Conservation (phyloP, 768 basidiomycete genomes). For the Trametes coccinea region DNA sequence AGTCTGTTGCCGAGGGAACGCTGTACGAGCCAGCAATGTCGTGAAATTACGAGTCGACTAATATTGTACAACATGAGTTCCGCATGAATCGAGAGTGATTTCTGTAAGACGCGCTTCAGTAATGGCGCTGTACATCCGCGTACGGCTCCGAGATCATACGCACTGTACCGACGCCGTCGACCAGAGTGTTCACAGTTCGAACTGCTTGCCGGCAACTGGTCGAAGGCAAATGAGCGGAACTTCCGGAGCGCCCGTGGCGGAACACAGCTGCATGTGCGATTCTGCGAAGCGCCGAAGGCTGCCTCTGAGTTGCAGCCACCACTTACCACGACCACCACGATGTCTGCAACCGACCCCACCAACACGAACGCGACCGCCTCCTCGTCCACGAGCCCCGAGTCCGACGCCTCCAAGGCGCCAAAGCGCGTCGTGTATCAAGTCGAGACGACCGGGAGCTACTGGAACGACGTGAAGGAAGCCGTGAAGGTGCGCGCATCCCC, state of each 20-base stretch:
- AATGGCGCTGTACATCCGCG: too few species aligned
- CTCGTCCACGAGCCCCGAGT: not conserved
- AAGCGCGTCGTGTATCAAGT: slow-evolving; percentile 31
- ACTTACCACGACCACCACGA: slow-evolving; percentile 1
- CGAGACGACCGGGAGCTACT: slow-evolving; percentile 37
- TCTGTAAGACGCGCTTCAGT: too few species aligned
- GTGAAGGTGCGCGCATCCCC: slow-evolving; percentile 30
- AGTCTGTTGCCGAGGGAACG: too few species aligned
- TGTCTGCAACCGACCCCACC: slow-evolving; percentile 8
- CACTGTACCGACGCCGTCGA: too few species aligned
- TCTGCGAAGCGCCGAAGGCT: not conserved
- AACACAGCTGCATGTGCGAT: not conserved
- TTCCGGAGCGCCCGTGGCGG: slow-evolving; percentile 2
- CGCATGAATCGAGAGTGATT: too few species aligned
- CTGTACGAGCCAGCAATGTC: too few species aligned
- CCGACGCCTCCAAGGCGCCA: not conserved
- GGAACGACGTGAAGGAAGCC: slow-evolving; percentile 37
- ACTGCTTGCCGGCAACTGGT: too few species aligned
- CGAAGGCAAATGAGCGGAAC: not conserved
- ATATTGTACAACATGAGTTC: too few species aligned
- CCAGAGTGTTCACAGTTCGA: too few species aligned
- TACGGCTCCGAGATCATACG: too few species aligned
- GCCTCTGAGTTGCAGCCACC: not conserved
- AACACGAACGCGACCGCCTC: not conserved
- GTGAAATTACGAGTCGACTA: too few species aligned